Conservation (phyloP, 2,329 filamentous ascomycete species). For the Lasiodiplodia hormozganensis region DNA sequence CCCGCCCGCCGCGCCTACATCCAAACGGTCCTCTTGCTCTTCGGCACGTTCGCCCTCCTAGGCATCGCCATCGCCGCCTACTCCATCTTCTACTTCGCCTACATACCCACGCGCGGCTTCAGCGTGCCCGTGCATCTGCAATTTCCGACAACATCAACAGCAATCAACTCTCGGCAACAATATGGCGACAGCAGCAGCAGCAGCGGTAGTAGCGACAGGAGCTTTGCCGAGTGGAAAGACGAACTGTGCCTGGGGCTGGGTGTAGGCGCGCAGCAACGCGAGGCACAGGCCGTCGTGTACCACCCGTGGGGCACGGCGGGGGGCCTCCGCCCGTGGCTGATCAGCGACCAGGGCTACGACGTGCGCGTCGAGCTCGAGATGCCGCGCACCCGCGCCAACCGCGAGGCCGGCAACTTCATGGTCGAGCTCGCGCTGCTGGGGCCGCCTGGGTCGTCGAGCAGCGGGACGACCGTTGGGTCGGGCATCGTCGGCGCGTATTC, state of each 20-base stretch:
- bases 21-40: conserved; percentile 61
- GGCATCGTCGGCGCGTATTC: background rate
- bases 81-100: conserved; percentile 71
- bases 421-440: conserved; percentile 74
- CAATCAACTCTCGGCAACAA: conserved; percentile 28
- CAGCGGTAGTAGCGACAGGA: conserved; percentile 5
- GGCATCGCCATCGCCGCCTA: conserved; percentile 67
- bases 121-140: conserved; percentile 69
- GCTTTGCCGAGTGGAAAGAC: background rate
- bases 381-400: conserved; percentile 78
- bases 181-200: background rate
- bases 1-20: conserved; percentile 70
- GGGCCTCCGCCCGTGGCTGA: conserved; percentile 57
- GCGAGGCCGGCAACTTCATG: conserved; percentile 92
- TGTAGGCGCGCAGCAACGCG: background rate
- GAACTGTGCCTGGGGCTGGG: background rate
- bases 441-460: conserved; percentile 26
- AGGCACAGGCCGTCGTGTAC: background rate
- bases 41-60: conserved; percentile 62
- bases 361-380: conserved; percentile 76
- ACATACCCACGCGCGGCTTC: conserved; percentile 71
- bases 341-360: conserved; percentile 82
- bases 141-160: conserved; percentile 56
- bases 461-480: background rate
- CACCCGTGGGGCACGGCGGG: conserved; percentile 54